Percentiles rank a stretch among this genome's conserved stretches.
phyloP scores from a whole-genome alignment of 1,284 basidiomycete genomes.

The Ustilago trichophora region DNA sequence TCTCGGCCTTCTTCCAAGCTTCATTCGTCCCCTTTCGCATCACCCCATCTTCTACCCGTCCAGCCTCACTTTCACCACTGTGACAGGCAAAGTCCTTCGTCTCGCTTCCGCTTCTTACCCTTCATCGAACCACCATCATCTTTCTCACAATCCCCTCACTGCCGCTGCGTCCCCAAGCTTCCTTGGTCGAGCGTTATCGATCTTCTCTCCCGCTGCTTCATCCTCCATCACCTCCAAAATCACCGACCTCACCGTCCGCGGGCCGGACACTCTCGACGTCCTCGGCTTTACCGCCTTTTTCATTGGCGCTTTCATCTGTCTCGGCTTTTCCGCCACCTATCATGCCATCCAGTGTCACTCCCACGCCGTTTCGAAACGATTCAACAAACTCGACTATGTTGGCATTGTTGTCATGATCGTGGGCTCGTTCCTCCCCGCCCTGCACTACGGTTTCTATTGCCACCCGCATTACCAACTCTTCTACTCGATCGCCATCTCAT shows the following conservation, averaged over 20 bases:
- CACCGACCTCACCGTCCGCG: slow-evolving; percentile 23
- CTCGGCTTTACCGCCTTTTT: slow-evolving; percentile 77
- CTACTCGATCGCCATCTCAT: slow-evolving; percentile 69
- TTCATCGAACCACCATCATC: neutral
- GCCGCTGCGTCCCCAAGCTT: neutral
- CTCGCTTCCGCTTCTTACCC: slow-evolving; percentile 46
- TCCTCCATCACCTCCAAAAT: neutral
- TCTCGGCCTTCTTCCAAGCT: slow-evolving; percentile 36
- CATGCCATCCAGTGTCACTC: slow-evolving; percentile 83
- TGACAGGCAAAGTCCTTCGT: slow-evolving; percentile 39
- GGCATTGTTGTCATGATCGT: slow-evolving; percentile 74
- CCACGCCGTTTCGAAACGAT: slow-evolving; percentile 69
- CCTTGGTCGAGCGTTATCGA: slow-evolving; percentile 1
- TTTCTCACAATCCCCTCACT: neutral
- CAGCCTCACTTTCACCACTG: slow-evolving; percentile 44
- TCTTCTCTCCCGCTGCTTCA: slow-evolving; percentile 12
- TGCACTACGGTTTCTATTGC: slow-evolving; percentile 63
- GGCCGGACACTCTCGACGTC: slow-evolving; percentile 74
- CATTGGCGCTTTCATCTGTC: slow-evolving; percentile 77
- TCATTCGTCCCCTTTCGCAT: slow-evolving; percentile 47
- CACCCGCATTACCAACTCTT: slow-evolving; percentile 50
- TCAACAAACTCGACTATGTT: slow-evolving; percentile 61
- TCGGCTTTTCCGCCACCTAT: slow-evolving; percentile 78
- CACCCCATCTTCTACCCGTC: slow-evolving; percentile 53
- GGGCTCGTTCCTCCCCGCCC: slow-evolving; percentile 75